Conservation (phyloP, 345 rosid genomes). For the Erysimum cheiranthoides region DNA sequence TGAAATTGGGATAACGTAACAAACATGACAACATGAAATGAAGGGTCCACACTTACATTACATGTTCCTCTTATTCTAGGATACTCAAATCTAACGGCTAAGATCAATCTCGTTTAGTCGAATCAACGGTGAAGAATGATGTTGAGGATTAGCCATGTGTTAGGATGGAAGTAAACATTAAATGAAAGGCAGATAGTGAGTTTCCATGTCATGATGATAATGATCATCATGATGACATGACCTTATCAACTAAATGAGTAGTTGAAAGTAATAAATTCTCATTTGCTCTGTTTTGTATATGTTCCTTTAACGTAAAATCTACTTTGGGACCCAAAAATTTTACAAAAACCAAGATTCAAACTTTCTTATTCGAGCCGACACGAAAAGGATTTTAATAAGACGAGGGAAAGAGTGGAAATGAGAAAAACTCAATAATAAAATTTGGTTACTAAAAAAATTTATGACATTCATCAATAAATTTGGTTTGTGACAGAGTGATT, state of each 20-base stretch:
- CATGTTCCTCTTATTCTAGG: conserved; percentile 8
- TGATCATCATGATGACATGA: conserved; percentile 26
- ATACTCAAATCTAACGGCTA: conserved; percentile 17
- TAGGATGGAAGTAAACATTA: conserved; percentile 36
- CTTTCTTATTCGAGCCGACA: conserved; percentile 38
- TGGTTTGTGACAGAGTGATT: conserved; percentile 24
- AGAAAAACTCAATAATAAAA: conserved; percentile 30
- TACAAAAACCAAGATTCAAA: conserved; percentile 33
- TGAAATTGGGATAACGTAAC: conserved; percentile 18
- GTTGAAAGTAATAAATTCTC: conserved; percentile 42
- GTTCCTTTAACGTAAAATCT: conserved; percentile 34
- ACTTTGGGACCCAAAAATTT: conserved; percentile 19
- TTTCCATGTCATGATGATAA: conserved; percentile 34
- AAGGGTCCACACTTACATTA: conserved; percentile 29
- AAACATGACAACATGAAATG: conserved; percentile 29
- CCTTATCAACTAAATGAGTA: conserved; percentile 33
- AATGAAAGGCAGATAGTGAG: conserved; percentile 35
- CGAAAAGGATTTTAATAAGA: conserved; percentile 26
- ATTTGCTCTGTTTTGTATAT: conserved; percentile 30
- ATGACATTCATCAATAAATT: conserved; percentile 32
- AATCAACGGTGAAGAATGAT: conserved; percentile 32
- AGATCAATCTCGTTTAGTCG: background rate
- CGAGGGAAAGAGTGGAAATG: conserved; percentile 12
- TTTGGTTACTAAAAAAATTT: conserved; percentile 26
- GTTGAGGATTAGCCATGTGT: conserved; percentile 30